Evolutionary conservation across 225 moss, liverwort and hornwort genomes (phyloP).

Genomic region (Sphagnum contortum): DNA sequence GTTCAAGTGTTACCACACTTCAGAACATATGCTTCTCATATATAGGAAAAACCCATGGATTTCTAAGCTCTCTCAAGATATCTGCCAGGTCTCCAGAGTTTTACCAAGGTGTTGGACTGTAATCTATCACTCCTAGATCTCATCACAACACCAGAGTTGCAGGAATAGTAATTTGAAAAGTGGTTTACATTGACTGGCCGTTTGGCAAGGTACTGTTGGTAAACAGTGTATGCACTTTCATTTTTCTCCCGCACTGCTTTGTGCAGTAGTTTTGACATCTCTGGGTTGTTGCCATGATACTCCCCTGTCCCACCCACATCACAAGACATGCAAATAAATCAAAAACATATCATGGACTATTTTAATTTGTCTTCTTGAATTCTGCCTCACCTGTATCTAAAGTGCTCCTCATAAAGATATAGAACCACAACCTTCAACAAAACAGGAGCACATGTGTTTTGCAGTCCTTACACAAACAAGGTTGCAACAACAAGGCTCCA

Average conservation of each 20-base stretch:
- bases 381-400: no score
- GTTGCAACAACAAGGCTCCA: no score
- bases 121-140: no score
- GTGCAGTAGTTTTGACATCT: slow-evolving; percentile 97
- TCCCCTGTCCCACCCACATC: slow-evolving; percentile 41
- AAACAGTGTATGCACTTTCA: slow-evolving; percentile 81
- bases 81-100: no score
- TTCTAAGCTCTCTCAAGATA: no score
- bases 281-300: slow-evolving; percentile 95
- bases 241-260: slow-evolving; percentile 90
- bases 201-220: slow-evolving; percentile 72
- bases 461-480: no score
- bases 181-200: slow-evolving; percentile 69
- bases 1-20: slow-evolving; percentile 4
- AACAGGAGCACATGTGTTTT: no score
- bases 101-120: no score
- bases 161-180: neutral
- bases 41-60: no score
- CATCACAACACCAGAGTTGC: no score
- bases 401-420: no score
- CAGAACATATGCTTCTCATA: neutral
- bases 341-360: neutral
- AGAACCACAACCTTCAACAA: no score
- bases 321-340: neutral
- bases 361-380: neutral